Evolutionary conservation across 768 basidiomycete species (phyloP), one percentile per base, ranked within the genome.

Genomic region (Hebeloma cylindrosporum): DNA sequence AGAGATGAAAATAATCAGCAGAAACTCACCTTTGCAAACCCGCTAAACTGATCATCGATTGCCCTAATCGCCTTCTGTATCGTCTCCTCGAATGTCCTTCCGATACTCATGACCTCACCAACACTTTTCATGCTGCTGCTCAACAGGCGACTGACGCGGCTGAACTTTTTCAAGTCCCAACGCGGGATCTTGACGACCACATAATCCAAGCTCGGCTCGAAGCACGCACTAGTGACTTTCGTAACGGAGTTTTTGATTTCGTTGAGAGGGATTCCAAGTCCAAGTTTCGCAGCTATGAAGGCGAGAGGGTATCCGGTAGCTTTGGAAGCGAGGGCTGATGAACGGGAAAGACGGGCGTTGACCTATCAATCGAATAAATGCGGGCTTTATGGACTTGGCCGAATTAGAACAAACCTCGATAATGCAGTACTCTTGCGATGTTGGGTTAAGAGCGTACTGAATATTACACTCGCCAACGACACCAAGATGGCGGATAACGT

Each of bases 81-180:
- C 1, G 94, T 97, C 74, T 99, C 95, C 65, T 98, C 95, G 60
- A 99, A 99, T 4, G 93, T 96, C 56, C 95, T 75, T 10, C 95
- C 95, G 54, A 99, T 98, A 55, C 90, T 92, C 96, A 99, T 99
- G 45, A 99, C 95, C 67, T 99, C 95, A 20, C 95, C 95, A 6
- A 99, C 95, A 57, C 89, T 93, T 78, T 98, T 98, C 95, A 99
- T 98, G 68, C 89, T 92, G 56, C 88, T 91, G 66, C 91, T 92
- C 37, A 99, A 72, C 29, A 89, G 74, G 47, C 87, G 80, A 63
- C 90, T 93, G 59, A 99, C 95, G 34, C 95, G 83, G 58, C 59
- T 92, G 72, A 99, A 99, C 77, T 99, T 99, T 69, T 94, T 94
- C 61, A 98, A 72, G 68, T 99, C 96, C 95, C 95, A 99, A 52